A percentile compares a stretch with the other conserved stretches of the same genome.
Evolutionary conservation across 768 basidiomycete species (phyloP).

Genomic region (Rhodosporidiobolus sp.): DNA sequence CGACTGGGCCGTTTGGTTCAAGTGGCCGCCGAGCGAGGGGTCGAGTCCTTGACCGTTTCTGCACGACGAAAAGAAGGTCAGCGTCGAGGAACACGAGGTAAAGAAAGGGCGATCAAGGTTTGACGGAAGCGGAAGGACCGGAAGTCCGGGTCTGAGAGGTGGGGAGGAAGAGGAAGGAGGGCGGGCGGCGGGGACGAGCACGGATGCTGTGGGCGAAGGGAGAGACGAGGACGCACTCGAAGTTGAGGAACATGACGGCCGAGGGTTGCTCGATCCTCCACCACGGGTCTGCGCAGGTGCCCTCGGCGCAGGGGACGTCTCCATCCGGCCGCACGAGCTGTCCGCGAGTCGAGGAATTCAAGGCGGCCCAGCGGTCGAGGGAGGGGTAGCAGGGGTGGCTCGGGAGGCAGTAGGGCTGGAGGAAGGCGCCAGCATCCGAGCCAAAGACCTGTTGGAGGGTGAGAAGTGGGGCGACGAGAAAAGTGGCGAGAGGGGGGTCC

Average conservation of each 20-base stretch:
- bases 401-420: conserved; percentile 7
- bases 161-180: too few species aligned
- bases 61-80: neutral
- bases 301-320: neutral
- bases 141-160: too few species aligned
- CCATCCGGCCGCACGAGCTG: conserved; percentile 1
- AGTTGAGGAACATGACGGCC: conserved; percentile 12
- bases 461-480: neutral
- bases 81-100: neutral
- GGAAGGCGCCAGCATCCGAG: neutral
- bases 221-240: neutral
- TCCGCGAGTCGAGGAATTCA: neutral
- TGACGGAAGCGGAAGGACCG: too few species aligned
- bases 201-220: neutral
- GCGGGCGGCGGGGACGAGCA: too few species aligned
- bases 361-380: neutral
- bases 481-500: neutral
- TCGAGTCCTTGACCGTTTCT: conserved; percentile 5
- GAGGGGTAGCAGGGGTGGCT: neutral
- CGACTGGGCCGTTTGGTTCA: neutral
- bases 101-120: too few species aligned
- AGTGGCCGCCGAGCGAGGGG: too few species aligned
- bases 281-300: neutral
- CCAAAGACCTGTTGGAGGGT: neutral
- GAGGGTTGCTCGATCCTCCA: conserved; percentile 10